Evolutionary conservation across 2,329 filamentous ascomycete species (phyloP).

Genomic region (Pseudogymnoascus sp.): DNA sequence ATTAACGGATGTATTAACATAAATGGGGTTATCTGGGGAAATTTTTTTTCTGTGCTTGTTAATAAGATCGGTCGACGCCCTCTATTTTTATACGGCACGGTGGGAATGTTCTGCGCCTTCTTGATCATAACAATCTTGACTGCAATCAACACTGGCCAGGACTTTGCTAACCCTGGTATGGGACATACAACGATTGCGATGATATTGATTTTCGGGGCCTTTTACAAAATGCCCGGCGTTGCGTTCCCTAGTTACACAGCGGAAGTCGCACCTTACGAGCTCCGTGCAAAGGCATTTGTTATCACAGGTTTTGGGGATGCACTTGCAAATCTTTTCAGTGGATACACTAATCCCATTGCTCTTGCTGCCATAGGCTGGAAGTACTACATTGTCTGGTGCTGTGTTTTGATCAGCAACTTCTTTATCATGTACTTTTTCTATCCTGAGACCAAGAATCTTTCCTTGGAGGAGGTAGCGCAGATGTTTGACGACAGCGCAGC

Average conservation of each 20-base stretch:
- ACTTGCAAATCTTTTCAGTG: constrained; percentile 29
- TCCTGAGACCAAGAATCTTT: constrained; percentile 10
- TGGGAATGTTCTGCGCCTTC: constrained; percentile 11
- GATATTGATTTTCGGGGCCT: too few relatives aligned
- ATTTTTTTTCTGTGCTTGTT: constrained; percentile 11
- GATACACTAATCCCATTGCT: constrained; percentile 35
- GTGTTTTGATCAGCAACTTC: constrained; percentile 28
- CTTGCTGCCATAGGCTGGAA: constrained; percentile 30
- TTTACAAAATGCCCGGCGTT: too few relatives aligned
- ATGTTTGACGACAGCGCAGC: constrained; percentile 23
- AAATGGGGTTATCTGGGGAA: constrained; percentile 10
- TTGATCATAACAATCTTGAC: constrained; percentile 10
- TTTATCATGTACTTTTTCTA: constrained; percentile 31
- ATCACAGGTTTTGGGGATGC: constrained; percentile 25
- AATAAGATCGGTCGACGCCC: constrained; percentile 10
- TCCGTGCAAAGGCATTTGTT: constrained; percentile 26
- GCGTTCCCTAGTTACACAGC: constrained; percentile 30
- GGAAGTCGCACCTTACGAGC: constrained; percentile 34
- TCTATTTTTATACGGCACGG: constrained; percentile 10
- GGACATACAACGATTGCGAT: neutral
- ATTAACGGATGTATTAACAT: constrained; percentile 27
- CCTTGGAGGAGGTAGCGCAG: constrained; percentile 13
- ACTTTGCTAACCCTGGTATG: neutral
- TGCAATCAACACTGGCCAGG: neutral
- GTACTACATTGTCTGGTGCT: constrained; percentile 32